Evolutionary conservation across 2,329 filamentous ascomycete species (phyloP).

Genomic region (Colletotrichum phormii): DNA sequence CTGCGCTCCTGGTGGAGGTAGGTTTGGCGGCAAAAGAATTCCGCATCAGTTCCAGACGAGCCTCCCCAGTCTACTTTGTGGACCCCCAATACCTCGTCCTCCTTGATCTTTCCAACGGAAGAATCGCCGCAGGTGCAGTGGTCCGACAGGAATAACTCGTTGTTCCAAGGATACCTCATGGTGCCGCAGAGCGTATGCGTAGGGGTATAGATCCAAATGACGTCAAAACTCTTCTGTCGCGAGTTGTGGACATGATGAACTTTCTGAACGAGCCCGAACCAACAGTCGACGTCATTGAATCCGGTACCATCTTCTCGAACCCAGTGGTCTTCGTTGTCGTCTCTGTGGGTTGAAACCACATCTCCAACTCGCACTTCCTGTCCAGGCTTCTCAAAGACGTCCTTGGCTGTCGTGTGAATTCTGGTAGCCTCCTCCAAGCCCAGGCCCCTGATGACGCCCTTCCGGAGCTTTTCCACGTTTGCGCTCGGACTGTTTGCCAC

Average conservation of each 20-base stretch:
- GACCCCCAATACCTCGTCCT: slow-evolving; percentile 66
- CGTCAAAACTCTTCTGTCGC: slow-evolving; percentile 62
- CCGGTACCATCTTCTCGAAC: slow-evolving; percentile 57
- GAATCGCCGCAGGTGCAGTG: slow-evolving; percentile 76
- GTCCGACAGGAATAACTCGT: slow-evolving; percentile 82
- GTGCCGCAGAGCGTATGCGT: slow-evolving; percentile 76
- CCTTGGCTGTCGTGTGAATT: slow-evolving; percentile 40
- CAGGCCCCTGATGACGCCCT: slow-evolving; percentile 42
- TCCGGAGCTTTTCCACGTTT: slow-evolving; percentile 43
- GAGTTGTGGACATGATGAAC: slow-evolving; percentile 51
- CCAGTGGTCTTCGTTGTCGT: slow-evolving; percentile 67
- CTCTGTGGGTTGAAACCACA: slow-evolving; percentile 58
- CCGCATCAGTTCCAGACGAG: slow-evolving; percentile 55
- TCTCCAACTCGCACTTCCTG: slow-evolving; percentile 11
- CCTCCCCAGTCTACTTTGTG: slow-evolving; percentile 70
- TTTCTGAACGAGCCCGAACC: slow-evolving; percentile 78
- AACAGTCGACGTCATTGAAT: slow-evolving; percentile 61
- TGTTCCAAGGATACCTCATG: slow-evolving; percentile 75
- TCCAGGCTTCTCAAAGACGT: neutral
- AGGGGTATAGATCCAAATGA: slow-evolving; percentile 81
- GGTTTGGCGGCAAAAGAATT: slow-evolving; percentile 78
- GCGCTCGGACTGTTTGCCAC: slow-evolving; percentile 46
- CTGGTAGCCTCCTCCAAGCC: slow-evolving; percentile 43
- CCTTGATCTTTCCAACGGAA: slow-evolving; percentile 54
- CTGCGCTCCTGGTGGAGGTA: slow-evolving; percentile 70